A percentile compares a stretch with the other conserved stretches of the same genome.
phyloP scores from a whole-genome alignment of 108 stramenopile species.

The Nannochloropsis oceanica region DNA sequence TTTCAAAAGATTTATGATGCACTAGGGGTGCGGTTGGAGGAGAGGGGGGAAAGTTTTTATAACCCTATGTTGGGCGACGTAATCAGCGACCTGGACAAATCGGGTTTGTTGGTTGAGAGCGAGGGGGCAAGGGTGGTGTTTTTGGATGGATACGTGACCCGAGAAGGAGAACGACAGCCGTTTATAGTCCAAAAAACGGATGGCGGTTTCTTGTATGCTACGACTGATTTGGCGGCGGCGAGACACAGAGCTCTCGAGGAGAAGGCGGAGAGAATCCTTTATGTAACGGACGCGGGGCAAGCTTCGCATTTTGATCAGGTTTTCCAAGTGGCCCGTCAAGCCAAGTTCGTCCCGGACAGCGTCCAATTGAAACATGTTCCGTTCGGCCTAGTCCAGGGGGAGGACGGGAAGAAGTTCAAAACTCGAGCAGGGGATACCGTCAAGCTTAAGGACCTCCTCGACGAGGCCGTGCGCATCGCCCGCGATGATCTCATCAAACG shows the following conservation, averaged over 20 bases:
- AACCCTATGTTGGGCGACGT: constrained; percentile 83
- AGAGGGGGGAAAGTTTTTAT: constrained; percentile 97
- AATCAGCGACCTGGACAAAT: constrained; percentile 73
- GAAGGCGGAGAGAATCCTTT: constrained; percentile 69
- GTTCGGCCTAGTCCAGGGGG: constrained; percentile 84
- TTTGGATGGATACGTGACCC: constrained; percentile 17
- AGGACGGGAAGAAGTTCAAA: constrained; percentile 96
- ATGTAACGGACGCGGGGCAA: constrained; percentile 83
- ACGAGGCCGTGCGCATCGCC: constrained; percentile 62
- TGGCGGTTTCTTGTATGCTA: constrained; percentile 65
- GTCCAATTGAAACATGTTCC: constrained; percentile 69
- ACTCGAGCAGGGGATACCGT: constrained; percentile 96
- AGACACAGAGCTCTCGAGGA: constrained; percentile 56
- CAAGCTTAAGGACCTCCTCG: constrained; percentile 85
- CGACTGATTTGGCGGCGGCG: constrained; percentile 96
- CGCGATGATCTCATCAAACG: constrained; percentile 12
- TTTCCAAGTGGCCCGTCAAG: constrained; percentile 22
- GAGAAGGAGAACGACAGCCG: constrained; percentile 38
- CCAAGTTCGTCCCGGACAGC: constrained; percentile 2
- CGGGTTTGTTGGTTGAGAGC: constrained; percentile 68
- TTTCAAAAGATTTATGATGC: constrained; percentile 87
- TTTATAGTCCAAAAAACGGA: constrained; percentile 96
- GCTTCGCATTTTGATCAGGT: constrained; percentile 22
- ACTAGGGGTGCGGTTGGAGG: constrained; percentile 73
- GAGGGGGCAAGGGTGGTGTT: constrained; percentile 23